These are phyloP conservation scores for Hygrocybe coccinea DNA, from an alignment of 768 basidiomycete genomes.

Conservation along the genomic window DNA sequence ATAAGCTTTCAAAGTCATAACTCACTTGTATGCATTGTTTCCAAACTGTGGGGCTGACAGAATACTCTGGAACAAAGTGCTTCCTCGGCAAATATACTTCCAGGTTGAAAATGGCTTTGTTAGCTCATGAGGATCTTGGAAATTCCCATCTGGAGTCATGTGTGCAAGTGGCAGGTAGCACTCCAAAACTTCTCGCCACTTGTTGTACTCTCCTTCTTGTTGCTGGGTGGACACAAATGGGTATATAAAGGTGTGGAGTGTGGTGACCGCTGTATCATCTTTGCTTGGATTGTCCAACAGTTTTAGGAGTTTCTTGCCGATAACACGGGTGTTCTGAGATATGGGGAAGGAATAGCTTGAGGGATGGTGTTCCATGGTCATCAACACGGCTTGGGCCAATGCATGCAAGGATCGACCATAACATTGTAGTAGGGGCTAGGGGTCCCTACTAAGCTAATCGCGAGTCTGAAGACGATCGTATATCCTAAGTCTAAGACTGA, in stretches of 20 bases:
- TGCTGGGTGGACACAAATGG: not conserved
- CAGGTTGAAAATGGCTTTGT: not conserved
- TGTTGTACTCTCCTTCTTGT: not conserved
- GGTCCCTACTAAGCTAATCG: too few species aligned
- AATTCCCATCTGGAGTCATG: not conserved
- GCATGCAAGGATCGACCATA: not conserved
- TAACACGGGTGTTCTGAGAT: not conserved
- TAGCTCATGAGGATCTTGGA: not conserved
- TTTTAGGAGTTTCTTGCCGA: not conserved
- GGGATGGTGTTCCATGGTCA: not conserved
- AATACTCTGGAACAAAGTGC: not conserved
- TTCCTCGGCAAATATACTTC: constrained; percentile 3
- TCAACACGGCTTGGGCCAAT: not conserved
- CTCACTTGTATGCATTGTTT: not conserved
- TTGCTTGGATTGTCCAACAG: not conserved
- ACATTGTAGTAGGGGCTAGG: too few species aligned
- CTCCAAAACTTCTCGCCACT: constrained; percentile 1
- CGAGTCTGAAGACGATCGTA: too few species aligned
- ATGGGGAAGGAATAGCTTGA: not conserved
- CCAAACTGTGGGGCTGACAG: not conserved
- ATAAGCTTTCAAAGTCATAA: not conserved
- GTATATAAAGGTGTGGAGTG: not conserved
- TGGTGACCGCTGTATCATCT: not conserved
- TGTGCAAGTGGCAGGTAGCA: not conserved
- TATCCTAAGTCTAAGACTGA: too few species aligned